Conservation (phyloP, 257 asterid species). For the Solanum habrochaites region DNA sequence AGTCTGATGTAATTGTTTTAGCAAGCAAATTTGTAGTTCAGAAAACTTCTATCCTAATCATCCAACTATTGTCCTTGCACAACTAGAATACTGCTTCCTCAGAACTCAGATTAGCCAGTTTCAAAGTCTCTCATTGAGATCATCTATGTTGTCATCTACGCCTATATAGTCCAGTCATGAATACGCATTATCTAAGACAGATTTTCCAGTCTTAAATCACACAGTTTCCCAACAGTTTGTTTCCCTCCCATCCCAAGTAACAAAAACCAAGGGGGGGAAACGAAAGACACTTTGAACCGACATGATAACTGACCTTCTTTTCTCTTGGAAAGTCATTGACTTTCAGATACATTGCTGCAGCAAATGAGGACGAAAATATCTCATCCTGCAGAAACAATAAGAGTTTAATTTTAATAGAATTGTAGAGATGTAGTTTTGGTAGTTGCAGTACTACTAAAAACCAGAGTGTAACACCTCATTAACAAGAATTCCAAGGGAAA, state of each 20-base stretch:
- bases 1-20: not conserved
- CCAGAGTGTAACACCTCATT: slow-evolving; percentile 35
- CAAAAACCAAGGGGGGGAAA: not conserved
- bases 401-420: not conserved
- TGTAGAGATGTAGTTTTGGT: not conserved
- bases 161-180: not conserved
- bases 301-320: slow-evolving; percentile 48
- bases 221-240: not conserved
- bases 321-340: slow-evolving; percentile 57
- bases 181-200: not conserved
- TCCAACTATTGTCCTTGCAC: not conserved
- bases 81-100: not conserved
- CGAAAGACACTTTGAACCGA: not conserved
- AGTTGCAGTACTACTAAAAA: not conserved
- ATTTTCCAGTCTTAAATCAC: not conserved
- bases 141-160: not conserved
- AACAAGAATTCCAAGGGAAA: slow-evolving; percentile 68
- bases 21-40: not conserved
- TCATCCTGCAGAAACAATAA: slow-evolving; percentile 52
- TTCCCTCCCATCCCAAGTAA: not conserved
- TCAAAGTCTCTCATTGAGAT: not conserved
- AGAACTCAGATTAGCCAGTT: not conserved
- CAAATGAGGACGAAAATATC: slow-evolving; percentile 85
- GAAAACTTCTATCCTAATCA: not conserved
- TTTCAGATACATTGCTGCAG: slow-evolving; percentile 94